phyloP scores from a whole-genome alignment of 176 grass and related monocot genomes.

The Carex parvula region DNA sequence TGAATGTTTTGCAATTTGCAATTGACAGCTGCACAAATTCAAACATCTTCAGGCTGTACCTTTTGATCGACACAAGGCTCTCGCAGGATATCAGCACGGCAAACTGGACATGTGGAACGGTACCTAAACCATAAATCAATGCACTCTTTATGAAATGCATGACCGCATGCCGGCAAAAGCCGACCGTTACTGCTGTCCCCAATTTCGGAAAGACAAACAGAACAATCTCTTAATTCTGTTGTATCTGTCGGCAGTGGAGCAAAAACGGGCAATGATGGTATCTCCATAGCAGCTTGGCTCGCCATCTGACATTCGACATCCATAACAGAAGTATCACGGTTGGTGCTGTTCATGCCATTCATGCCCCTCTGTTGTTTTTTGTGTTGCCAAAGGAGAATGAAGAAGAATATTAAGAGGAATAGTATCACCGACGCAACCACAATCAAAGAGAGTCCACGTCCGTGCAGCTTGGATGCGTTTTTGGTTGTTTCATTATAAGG shows the following conservation, averaged over 20 bases:
- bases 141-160: conserved; percentile 55
- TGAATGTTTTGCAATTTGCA: neutral
- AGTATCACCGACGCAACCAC: neutral
- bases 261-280: conserved; percentile 33
- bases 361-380: neutral
- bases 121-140: conserved; percentile 45
- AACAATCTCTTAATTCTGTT: conserved; percentile 32
- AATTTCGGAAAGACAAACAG: conserved; percentile 51
- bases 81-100: conserved; percentile 32
- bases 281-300: neutral
- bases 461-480: neutral
- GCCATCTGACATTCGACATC: neutral
- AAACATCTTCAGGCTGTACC: neutral
- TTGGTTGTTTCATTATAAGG: neutral
- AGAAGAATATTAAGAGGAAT: neutral
- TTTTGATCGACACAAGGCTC: neutral
- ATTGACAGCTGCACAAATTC: neutral
- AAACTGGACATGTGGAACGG: conserved; percentile 50
- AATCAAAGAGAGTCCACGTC: neutral
- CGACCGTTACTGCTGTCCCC: conserved; percentile 34
- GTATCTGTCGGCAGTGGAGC: conserved; percentile 5
- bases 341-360: neutral
- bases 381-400: neutral
- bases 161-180: conserved; percentile 50
- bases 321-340: neutral